Percentiles rank a stretch among this genome's conserved stretches.
These are phyloP conservation scores for Lizanozyma gosingica DNA, from an alignment of 1,139 yeast species.

Conservation along the genomic window DNA sequence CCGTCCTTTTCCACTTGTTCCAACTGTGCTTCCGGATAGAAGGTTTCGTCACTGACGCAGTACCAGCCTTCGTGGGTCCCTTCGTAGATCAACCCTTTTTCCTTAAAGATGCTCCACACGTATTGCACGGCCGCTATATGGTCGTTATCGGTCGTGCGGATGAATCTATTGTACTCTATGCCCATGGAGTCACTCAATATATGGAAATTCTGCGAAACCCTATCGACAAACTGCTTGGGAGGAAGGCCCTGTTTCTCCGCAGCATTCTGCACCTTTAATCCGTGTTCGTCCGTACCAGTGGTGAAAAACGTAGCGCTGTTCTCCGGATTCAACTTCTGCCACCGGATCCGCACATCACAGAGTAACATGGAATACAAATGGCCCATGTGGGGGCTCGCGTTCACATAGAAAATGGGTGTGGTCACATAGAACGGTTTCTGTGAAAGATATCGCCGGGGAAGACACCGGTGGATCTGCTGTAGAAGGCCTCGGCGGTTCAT, in stretches of 20 bases:
- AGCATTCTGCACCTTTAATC: slow-evolving; percentile 75
- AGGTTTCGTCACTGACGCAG: slow-evolving; percentile 88
- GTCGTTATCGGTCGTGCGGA: slow-evolving; percentile 83
- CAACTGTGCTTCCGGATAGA: slow-evolving; percentile 77
- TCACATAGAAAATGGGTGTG: slow-evolving; percentile 93
- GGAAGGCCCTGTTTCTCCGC: slow-evolving; percentile 43
- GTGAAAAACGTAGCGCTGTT: slow-evolving; percentile 39
- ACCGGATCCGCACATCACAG: slow-evolving; percentile 69
- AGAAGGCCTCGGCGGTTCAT: too few species aligned
- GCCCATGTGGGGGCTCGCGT: slow-evolving; percentile 92
- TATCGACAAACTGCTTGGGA: slow-evolving; percentile 69
- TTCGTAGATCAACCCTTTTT: slow-evolving; percentile 63
- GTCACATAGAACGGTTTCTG: slow-evolving; percentile 52
- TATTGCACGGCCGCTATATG: slow-evolving; percentile 56
- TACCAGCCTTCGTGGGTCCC: slow-evolving; percentile 94
- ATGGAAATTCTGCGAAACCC: slow-evolving; percentile 55
- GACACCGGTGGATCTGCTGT: too few species aligned
- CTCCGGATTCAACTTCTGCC: slow-evolving; percentile 45
- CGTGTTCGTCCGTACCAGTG: slow-evolving; percentile 98
- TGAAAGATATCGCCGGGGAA: neutral
- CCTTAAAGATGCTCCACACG: slow-evolving; percentile 58
- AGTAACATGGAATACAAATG: slow-evolving; percentile 84
- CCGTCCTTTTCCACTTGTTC: slow-evolving; percentile 33
- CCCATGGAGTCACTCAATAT: slow-evolving; percentile 47
- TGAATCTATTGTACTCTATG: slow-evolving; percentile 65